Base-by-base conservation (phyloP, 495 filamentous ascomycete species). In the Penicillium paxilli region DNA sequence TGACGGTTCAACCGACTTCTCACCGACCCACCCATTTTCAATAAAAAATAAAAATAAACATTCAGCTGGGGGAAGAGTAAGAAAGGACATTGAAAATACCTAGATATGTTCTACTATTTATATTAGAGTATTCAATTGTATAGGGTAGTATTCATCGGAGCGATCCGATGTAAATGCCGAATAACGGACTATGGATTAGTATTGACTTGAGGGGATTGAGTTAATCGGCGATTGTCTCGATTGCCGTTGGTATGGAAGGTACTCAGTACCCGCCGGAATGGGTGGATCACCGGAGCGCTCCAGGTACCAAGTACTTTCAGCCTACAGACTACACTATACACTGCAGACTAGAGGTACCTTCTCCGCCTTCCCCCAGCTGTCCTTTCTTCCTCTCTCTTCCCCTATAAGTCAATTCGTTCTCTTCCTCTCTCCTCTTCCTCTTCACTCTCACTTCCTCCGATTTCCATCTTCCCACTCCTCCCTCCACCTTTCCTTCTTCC, bases 1-100 rank as follows among this genome's bases (percentile, higher is more conserved):
- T n/a, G n/a, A n/a, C n/a, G n/a, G n/a, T n/a, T 65, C 64, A 67
- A 67, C 64, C 54, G 42, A n/a, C 49, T 55, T 57, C 55, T 56
- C 57, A 56, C 55, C 32, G 59, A 59, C 62, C 62, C 62, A 63
- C 62, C 30, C 48, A 45, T 47, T 45, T 30, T 21, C 41, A 46
- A 33, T 48, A 33, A 55, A 52, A 8, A 25, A 16, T 1, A 5
- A 4, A 19, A 9, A 17, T 11, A 19, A 21, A 20, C 19, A 22
- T 11, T 7, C 8, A 35, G 32, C 12, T n/a, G n/a, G n/a, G n/a
- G n/a, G n/a, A n/a, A 49, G 16, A 23, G 21, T 24, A 23, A 4
- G 32, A 41, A 19, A 25, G 24, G 22, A 30, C 9, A 35, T 25
- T 5, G 3, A 30, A 33, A 17, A 9, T 45, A 28, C n/a, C n/a